Base-by-base conservation (phyloP, 768 basidiomycete species). In the Pleurotus eryngii region DNA sequence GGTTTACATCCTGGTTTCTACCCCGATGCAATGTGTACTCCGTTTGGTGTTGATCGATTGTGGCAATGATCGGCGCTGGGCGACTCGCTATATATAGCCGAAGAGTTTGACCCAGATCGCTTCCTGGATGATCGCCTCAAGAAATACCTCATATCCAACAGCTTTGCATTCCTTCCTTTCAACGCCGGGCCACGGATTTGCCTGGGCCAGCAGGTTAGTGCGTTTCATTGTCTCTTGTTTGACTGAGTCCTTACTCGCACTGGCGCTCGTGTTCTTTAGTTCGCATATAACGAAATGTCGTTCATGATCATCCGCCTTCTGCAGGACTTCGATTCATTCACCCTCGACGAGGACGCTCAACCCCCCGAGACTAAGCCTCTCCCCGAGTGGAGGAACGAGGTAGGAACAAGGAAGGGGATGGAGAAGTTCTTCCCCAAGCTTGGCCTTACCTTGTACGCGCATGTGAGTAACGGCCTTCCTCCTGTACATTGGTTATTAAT, bases 111-210 rank as follows among this genome's bases (percentile, higher is more conserved):
- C 64, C 87, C 87, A 0, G 85, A 87, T 59, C 80, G 87, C 3
- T 89, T 86, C 74, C 72, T 89, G 45, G 87, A 88, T 64, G 74
- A 82, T 8, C 75, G 87, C 8, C 67, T 87, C 35, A 76, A 82
- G 60, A 82, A 81, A 62, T 85, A 87, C 57, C 74, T 89, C 26
- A 72, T 80, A 26, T 77, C 80, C 38, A 86, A 87, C 60, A 79
- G 85, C 0, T 87, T 85, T 71, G 85, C 87, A 57, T 90, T 90
- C 72, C 74, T 88, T 3, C 84, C 84, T 14, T 85, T 85, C 73
- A 84, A 84, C 57, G 82, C 78, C 2, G 79, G 79, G 14, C 84
- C 83, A 5, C 75, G 82, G 14, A 83, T 84, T 54, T 84, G 83
- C 60, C 75, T 83, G 4, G 83, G 83, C 4, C 84, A 85, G 71